Evolutionary conservation across 495 filamentous ascomycete genomes (phyloP), one percentile per base, ranked within the genome.

Genomic region (Glarea lozoyensis): DNA sequence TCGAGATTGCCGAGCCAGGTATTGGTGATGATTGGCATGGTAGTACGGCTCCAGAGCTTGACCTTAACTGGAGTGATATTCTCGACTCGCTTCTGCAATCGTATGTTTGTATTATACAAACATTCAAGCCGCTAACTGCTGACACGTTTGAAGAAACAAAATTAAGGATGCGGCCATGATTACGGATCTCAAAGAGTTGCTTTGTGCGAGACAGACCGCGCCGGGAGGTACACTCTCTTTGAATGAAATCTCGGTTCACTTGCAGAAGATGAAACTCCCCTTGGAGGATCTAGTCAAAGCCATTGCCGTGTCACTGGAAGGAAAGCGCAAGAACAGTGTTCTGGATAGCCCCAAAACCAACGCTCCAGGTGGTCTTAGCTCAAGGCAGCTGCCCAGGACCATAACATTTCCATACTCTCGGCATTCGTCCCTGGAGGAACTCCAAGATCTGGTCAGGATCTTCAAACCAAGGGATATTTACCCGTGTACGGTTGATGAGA

Each of bases 361-460:
- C n/a, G n/a, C n/a, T n/a, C n/a, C n/a, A n/a, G n/a, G n/a, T n/a
- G n/a, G n/a, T n/a, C n/a, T n/a, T n/a, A n/a, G n/a, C n/a, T n/a
- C n/a, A n/a, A n/a, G n/a, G n/a, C n/a, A n/a, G 2, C 53, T 73
- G 2, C 64, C 76, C 17, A 65, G 57, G 3, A 45, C 53, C 16
- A 72, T 79, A 22, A 60, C 57, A 10, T 95, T 96, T 46, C 86
- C 88, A 3, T 97, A 90, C 54, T 89, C 90, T 0, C 76, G 90
- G 2, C 90, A 97, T 60, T 93, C 90, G 0, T 94, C 86, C 0
- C 87, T 90, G 39, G 62, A 64, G 0, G 90, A 96, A 58, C 68
- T 94, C 4, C 83, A 85, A 45, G 58, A 78, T 45, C 61, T 97
- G 0, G 67, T 94, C 3, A 51, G 66, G 3, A 69, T 68, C 0